These are phyloP conservation scores for Rehmannia glutinosa DNA, from an alignment of 257 asterid species.

Conservation along the genomic window DNA sequence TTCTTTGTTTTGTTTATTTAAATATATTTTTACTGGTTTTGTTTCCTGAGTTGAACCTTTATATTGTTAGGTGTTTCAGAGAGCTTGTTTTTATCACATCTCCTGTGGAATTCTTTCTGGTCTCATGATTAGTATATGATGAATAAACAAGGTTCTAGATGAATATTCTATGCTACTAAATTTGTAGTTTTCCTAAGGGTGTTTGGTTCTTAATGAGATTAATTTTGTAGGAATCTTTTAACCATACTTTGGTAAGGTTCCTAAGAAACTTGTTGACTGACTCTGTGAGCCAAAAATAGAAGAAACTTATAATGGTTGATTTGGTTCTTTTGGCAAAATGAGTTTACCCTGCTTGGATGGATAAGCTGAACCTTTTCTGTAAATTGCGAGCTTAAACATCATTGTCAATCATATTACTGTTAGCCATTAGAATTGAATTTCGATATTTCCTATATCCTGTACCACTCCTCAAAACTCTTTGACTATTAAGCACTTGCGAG, in stretches of 20 bases:
- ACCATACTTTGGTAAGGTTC: background rate
- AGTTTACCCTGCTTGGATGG: background rate
- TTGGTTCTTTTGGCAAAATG: background rate
- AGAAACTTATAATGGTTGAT: background rate
- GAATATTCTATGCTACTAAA: background rate
- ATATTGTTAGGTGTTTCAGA: background rate
- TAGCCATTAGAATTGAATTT: too few species aligned
- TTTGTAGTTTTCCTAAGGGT: background rate
- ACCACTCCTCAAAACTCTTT: too few species aligned
- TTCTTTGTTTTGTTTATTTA: background rate
- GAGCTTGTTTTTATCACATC: background rate
- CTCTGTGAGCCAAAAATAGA: background rate
- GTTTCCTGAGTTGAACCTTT: background rate
- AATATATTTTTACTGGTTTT: background rate
- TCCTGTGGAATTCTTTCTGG: background rate
- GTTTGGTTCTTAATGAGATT: background rate
- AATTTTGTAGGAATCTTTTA: background rate
- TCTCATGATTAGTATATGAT: slow-evolving; percentile 9
- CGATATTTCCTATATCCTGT: too few species aligned
- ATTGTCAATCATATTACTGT: background rate
- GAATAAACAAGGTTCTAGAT: background rate
- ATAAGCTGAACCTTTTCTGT: background rate
- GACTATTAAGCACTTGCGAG: too few species aligned
- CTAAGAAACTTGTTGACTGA: background rate
- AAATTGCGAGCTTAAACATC: background rate